A percentile compares a stretch with the other conserved stretches of the same genome.
phyloP scores from a whole-genome alignment of 306 rosid species.

The Carpinus viminea region DNA sequence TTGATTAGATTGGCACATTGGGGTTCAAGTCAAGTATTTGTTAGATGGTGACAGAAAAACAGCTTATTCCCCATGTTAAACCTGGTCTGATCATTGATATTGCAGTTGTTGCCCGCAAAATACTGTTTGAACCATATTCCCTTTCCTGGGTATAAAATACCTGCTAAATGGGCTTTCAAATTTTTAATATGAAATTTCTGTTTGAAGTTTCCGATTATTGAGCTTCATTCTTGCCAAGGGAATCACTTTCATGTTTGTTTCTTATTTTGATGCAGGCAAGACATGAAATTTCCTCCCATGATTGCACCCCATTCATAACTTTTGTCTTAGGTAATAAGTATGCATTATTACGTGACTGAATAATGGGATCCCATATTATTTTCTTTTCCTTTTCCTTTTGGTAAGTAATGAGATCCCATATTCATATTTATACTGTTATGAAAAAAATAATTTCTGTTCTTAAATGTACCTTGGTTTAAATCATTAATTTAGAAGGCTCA shows the following conservation, averaged over 20 bases:
- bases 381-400: neutral
- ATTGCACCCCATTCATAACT: conserved; percentile 47
- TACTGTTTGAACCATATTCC: neutral
- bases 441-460: neutral
- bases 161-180: neutral
- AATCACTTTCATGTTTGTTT: conserved; percentile 27
- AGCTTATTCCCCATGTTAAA: neutral
- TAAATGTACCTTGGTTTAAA: neutral
- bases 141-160: neutral
- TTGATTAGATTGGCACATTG: neutral
- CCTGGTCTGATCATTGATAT: neutral
- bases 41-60: neutral
- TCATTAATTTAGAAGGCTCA: too few species aligned
- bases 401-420: neutral
- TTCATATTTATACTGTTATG: neutral
- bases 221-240: neutral
- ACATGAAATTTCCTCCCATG: conserved; percentile 27
- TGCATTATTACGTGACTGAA: conserved; percentile 4
- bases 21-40: neutral
- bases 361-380: neutral
- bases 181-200: neutral
- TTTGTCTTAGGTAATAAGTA: conserved; percentile 80
- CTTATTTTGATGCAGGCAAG: conserved; percentile 57
- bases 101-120: neutral
- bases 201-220: neutral